Evolutionary conservation across 495 filamentous ascomycete genomes (phyloP).

Genomic region (Aspergillus conjunctus): DNA sequence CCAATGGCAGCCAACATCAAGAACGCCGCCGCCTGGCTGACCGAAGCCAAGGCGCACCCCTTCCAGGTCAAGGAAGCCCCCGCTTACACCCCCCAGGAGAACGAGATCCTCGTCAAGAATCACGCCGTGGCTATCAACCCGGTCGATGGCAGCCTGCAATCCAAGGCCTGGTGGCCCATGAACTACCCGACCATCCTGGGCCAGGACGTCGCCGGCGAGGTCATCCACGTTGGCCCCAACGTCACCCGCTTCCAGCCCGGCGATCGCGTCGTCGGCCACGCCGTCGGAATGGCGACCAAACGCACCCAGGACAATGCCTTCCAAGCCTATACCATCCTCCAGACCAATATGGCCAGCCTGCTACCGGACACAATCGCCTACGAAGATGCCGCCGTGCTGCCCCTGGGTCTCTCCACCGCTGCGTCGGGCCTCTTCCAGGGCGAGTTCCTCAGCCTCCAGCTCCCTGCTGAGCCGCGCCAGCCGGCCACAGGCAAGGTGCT

Average conservation of each 20-base stretch:
- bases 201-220: slow-evolving; percentile 47
- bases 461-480: slow-evolving; percentile 34
- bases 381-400: slow-evolving; percentile 40
- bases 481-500: slow-evolving; percentile 39
- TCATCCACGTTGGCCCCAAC: slow-evolving; percentile 34
- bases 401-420: slow-evolving; percentile 54
- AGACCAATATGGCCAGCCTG: slow-evolving; percentile 10
- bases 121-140: slow-evolving; percentile 47
- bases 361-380: slow-evolving; percentile 28
- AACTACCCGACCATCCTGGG: slow-evolving; percentile 40
- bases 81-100: slow-evolving; percentile 30
- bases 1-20: slow-evolving; percentile 28
- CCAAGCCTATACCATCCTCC: slow-evolving; percentile 33
- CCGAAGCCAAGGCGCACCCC: slow-evolving; percentile 30
- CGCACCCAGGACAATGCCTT: slow-evolving; percentile 31
- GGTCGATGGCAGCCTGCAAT: slow-evolving; percentile 36
- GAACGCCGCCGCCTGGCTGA: slow-evolving; percentile 42
- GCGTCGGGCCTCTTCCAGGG: slow-evolving; percentile 53
- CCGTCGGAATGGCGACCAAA: slow-evolving; percentile 19
- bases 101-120: slow-evolving; percentile 42
- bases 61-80: slow-evolving; percentile 40
- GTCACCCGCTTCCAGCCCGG: slow-evolving; percentile 34
- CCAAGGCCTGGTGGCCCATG: slow-evolving; percentile 12
- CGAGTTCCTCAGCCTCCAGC: slow-evolving; percentile 43
- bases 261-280: slow-evolving; percentile 33